Evolutionary conservation across 306 rosid genomes (phyloP), one percentile per base, ranked within the genome.

Genomic region (Gleditsia sinensis): DNA sequence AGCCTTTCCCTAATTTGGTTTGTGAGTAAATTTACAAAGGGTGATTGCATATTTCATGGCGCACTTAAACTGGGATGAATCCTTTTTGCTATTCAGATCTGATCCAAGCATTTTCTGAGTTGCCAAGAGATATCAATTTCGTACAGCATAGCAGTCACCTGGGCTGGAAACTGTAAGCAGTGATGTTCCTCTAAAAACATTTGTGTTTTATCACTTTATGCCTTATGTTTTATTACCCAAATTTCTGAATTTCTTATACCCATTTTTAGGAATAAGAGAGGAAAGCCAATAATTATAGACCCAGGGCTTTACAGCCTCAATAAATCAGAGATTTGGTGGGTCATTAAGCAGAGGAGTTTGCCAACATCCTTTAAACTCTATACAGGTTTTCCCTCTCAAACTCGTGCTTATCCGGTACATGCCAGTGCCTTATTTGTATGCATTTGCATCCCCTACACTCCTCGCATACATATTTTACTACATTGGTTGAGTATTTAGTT

Each of bases 281-380:
- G 91, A 54, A 91, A 82, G 75, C 98, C 98, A 20, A 80, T 94
- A 3, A 75, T 88, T 9, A 86, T 94, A 75, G 98, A 94, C 72
- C 98, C 98, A 1, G 98, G 89, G 30, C 91, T 94, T 0, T 89
- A 86, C 81, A 84, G 89, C 54, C 80, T 16, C 21, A 91, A 89
- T 57, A 94, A 91, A 82, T 91, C 98, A 61, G 98, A 94, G 32
- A 79, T 91, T 80, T 89, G 97, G 98, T 88, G 96, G 96, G 87
- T 76, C 39, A 81, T 86, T 43, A 94, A 89, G 69, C 98, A 94
- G 54, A 94, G 97, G 78, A 72, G 59, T 72, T 69, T 94, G 17
- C 98, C 97, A 45, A 84, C 96, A 37, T 86, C 97, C 39, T 94
- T 94, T 81, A 94, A 91, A 87, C 97, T 94, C 33, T 94, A 88